Evolutionary conservation across 257 asterid genomes (phyloP).

Genomic region (Cinchona pubescens): DNA sequence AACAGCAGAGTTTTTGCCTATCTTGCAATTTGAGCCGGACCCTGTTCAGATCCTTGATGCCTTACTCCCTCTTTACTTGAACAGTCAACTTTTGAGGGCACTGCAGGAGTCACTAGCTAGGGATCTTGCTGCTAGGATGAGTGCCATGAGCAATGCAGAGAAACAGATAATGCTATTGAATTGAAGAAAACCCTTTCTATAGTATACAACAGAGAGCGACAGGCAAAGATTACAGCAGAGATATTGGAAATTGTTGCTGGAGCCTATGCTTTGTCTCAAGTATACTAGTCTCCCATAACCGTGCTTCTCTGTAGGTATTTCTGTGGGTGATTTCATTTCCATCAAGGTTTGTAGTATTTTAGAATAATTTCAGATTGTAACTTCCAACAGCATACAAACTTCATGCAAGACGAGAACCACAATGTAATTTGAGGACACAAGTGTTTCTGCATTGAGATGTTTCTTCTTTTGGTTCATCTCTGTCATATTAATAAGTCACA

Average conservation of each 20-base stretch:
- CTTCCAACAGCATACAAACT: conserved; percentile 39
- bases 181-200: conserved; percentile 58
- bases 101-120: conserved; percentile 86
- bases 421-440: conserved; percentile 26
- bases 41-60: conserved; percentile 90
- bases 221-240: conserved; percentile 90
- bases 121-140: conserved; percentile 92
- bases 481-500: conserved; percentile 1
- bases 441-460: neutral
- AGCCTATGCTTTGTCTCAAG: conserved; percentile 54
- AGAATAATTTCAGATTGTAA: conserved; percentile 29
- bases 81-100: conserved; percentile 82
- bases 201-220: conserved; percentile 73
- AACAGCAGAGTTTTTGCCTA: conserved; percentile 66
- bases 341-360: conserved; percentile 25
- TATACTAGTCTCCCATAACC: conserved; percentile 12
- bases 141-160: conserved; percentile 88
- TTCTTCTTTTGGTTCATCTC: neutral
- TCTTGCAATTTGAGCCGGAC: conserved; percentile 90
- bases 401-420: conserved; percentile 34
- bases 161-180: conserved; percentile 68
- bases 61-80: conserved; percentile 74
- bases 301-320: conserved; percentile 31
- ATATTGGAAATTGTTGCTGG: conserved; percentile 94
- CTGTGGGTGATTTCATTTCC: conserved; percentile 18